Conservation (phyloP, 1,284 basidiomycete genomes). For the Sanghuangporus sanghuang region DNA sequence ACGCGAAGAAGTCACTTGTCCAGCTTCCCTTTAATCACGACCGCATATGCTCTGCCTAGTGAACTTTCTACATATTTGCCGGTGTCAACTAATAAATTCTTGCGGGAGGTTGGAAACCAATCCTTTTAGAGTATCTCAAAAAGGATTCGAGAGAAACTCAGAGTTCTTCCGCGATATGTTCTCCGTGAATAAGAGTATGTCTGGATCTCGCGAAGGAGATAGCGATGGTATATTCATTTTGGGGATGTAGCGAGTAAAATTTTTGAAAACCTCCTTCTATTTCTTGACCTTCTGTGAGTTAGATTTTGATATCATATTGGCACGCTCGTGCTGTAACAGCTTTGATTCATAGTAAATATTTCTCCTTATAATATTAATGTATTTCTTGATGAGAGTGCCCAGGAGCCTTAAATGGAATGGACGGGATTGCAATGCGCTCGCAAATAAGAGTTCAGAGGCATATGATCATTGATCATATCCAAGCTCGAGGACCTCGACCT, state of each 20-base stretch:
- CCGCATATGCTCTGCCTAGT: neutral
- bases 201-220: neutral
- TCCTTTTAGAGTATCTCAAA: constrained; percentile 5
- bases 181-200: neutral
- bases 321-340: no score
- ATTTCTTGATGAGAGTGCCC: neutral
- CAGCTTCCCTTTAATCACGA: neutral
- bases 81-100: neutral
- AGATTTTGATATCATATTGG: no score
- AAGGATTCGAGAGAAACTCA: constrained; percentile 3
- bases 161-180: constrained; percentile 12
- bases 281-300: constrained; percentile 5
- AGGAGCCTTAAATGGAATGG: no score
- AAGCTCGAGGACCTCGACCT: neutral
- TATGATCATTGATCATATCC: neutral
- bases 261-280: neutral
- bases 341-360: no score
- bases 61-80: neutral
- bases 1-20: neutral
- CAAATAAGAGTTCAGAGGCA: constrained; percentile 1
- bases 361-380: no score
- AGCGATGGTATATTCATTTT: constrained; percentile 6
- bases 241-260: neutral
- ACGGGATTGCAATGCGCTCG: constrained; percentile 2
- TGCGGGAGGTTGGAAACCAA: neutral